Conservation (phyloP, 192 early-diverging fungal genomes). For the Podila epicladia region DNA sequence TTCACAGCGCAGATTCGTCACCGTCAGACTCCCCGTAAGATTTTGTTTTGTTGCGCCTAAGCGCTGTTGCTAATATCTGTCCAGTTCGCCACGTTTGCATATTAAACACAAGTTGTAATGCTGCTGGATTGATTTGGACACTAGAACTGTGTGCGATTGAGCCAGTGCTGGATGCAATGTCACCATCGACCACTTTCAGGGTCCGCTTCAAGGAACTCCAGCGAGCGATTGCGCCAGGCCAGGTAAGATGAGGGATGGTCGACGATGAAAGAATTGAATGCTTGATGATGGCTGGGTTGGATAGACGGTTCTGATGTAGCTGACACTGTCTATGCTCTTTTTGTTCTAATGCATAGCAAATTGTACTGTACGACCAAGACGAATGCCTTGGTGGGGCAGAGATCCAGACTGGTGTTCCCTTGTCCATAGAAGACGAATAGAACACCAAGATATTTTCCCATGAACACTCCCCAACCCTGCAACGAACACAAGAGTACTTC, state of each 20-base stretch:
- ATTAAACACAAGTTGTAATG: no score
- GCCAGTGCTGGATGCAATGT: constrained; percentile 3
- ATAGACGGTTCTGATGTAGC: not conserved
- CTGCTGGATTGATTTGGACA: not conserved
- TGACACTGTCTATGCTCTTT: not conserved
- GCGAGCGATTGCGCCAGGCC: constrained; percentile 70
- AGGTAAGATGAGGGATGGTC: constrained; percentile 27
- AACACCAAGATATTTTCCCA: no score
- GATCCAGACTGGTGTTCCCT: constrained; percentile 45
- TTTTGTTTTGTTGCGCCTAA: not conserved
- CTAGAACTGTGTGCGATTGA: constrained; percentile 38
- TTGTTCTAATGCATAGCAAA: constrained; percentile 37
- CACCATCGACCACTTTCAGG: constrained; percentile 20
- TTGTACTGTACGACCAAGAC: constrained; percentile 68
- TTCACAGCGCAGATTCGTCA: constrained; percentile 48
- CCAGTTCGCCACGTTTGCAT: no score
- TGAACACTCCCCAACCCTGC: no score
- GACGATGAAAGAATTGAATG: not conserved
- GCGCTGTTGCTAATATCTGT: no score
- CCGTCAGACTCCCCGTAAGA: constrained; percentile 43
- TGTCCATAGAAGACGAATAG: not conserved
- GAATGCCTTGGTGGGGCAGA: constrained; percentile 73
- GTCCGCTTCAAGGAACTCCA: constrained; percentile 65
- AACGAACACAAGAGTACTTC: no score
- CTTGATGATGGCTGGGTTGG: not conserved